Conservation (phyloP, 139 green algal species). For the Chlamydomonas eustigma region DNA sequence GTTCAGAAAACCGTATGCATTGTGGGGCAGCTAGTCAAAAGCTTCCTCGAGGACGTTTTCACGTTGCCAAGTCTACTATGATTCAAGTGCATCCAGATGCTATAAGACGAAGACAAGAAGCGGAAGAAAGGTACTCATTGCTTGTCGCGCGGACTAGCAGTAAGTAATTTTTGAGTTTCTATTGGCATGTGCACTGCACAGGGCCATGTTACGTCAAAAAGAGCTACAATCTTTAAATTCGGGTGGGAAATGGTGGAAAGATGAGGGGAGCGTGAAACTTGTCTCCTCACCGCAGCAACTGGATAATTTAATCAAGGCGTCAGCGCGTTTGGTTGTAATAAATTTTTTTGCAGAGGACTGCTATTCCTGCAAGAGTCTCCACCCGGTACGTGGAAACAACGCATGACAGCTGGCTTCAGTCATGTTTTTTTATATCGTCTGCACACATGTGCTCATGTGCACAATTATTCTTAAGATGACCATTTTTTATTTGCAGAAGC, state of each 20-base stretch:
- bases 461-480: neutral
- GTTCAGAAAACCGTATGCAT: no score
- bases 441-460: neutral
- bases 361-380: slow-evolving; percentile 7
- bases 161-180: neutral
- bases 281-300: neutral
- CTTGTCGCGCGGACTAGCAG: no score
- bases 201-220: neutral
- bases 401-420: no score
- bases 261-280: neutral
- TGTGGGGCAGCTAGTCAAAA: no score
- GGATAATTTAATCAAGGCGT: neutral
- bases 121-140: neutral
- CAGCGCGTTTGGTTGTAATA: neutral
- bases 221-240: neutral
- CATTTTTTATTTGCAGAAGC: slow-evolving; percentile 2
- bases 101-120: slow-evolving; percentile 1
- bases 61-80: neutral
- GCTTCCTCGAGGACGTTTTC: no score
- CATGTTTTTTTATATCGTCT: no score
- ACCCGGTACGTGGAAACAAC: neutral
- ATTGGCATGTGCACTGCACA: neutral
- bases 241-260: neutral
- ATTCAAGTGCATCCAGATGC: slow-evolving; percentile 1
- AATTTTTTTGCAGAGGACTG: slow-evolving; percentile 5